A percentile compares a stretch with the other conserved stretches of the same genome.
These are phyloP conservation scores for Chytriomyces sp. DNA, from an alignment of 192 early-diverging fungal species.

Conservation along the genomic window DNA sequence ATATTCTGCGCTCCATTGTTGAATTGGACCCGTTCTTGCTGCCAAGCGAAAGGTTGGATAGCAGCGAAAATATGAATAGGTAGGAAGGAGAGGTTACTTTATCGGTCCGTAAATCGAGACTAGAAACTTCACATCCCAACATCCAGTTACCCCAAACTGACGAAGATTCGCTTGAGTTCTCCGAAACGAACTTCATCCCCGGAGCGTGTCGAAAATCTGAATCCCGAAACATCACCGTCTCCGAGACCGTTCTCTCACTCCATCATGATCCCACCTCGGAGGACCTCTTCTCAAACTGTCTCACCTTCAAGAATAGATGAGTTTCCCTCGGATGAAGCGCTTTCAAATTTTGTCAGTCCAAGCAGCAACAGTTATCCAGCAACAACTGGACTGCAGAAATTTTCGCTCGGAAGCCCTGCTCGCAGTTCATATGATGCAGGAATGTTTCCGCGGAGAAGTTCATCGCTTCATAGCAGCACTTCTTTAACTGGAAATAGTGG, in stretches of 20 bases:
- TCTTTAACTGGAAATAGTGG: not conserved
- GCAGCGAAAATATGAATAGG: slow-evolving; percentile 16
- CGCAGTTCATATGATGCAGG: not conserved
- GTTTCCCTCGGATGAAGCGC: not conserved
- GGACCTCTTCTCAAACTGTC: not conserved
- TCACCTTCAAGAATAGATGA: not conserved
- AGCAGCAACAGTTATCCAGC: not conserved
- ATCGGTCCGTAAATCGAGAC: not conserved
- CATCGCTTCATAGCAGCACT: not conserved
- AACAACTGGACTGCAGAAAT: not conserved
- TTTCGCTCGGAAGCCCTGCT: not conserved
- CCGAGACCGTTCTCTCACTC: not conserved
- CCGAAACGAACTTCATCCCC: not conserved
- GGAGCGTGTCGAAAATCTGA: not conserved
- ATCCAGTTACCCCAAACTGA: not conserved
- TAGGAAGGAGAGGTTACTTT: not conserved
- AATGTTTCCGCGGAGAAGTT: not conserved
- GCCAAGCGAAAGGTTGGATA: slow-evolving; percentile 17
- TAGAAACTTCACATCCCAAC: not conserved
- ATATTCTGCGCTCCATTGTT: slow-evolving; percentile 4
- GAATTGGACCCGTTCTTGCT: slow-evolving; percentile 13
- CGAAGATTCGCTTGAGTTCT: not conserved
- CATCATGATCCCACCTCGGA: not conserved
- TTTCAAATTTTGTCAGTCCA: not conserved
- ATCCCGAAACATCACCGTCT: not conserved